Conservation (phyloP, 139 green algal species). For the Chlamydomonas eustigma region DNA sequence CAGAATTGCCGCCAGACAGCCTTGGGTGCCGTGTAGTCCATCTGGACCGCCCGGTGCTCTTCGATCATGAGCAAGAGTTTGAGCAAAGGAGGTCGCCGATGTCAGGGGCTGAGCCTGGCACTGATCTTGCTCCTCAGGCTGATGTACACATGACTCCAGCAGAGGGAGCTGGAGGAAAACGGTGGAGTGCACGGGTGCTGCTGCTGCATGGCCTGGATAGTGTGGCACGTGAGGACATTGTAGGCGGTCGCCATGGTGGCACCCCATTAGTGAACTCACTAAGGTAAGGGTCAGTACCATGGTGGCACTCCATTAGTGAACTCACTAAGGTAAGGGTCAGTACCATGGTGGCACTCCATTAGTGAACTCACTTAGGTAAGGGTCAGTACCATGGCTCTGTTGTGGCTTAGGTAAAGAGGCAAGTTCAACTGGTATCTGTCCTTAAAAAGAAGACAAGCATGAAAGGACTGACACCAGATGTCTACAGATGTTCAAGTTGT, state of each 20-base stretch:
- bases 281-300: not conserved
- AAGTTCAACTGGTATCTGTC: no score
- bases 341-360: constrained; percentile 18
- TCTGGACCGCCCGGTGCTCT: constrained; percentile 32
- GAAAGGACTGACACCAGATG: no score
- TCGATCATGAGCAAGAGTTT: constrained; percentile 44
- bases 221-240: constrained; percentile 24
- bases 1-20: constrained; percentile 17
- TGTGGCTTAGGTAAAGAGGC: no score
- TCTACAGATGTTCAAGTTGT: no score
- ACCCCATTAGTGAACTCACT: not conserved
- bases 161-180: constrained; percentile 5
- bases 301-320: constrained; percentile 17
- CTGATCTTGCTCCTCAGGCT: not conserved
- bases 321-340: not conserved
- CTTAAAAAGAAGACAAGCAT: no score
- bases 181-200: constrained; percentile 41
- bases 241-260: constrained; percentile 30
- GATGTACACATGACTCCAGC: constrained; percentile 11
- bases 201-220: constrained; percentile 50
- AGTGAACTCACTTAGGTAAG: not conserved
- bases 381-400: no score
- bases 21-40: constrained; percentile 38
- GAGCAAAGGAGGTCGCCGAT: no score
- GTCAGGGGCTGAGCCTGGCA: not conserved